phyloP scores from a whole-genome alignment of 345 rosid genomes.

The Noccaea bulbosa region DNA sequence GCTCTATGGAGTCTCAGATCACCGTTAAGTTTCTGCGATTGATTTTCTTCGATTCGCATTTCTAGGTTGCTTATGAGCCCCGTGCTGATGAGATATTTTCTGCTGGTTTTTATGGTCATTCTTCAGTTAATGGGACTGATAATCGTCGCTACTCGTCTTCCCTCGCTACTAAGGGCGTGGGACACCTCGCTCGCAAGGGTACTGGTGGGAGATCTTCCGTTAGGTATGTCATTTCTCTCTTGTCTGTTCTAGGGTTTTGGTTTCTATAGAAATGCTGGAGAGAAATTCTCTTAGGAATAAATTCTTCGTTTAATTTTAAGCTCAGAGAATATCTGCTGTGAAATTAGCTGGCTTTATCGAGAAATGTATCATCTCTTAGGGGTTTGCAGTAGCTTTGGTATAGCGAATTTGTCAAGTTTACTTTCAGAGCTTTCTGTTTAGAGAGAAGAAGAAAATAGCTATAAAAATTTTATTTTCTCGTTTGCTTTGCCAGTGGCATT shows the following conservation, averaged over 20 bases:
- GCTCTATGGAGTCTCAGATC: constrained; percentile 56
- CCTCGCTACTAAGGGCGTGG: constrained; percentile 67
- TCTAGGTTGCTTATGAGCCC: constrained; percentile 25
- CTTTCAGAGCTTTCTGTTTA: constrained; percentile 1
- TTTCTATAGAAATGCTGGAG: constrained; percentile 12
- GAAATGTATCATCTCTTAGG: constrained; percentile 17
- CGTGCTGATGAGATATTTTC: constrained; percentile 4
- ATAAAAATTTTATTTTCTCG: background rate
- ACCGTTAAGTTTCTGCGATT: constrained; percentile 49
- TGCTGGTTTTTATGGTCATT: background rate
- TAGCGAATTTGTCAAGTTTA: background rate
- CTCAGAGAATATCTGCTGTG: background rate
- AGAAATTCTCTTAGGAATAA: background rate
- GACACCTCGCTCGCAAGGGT: constrained; percentile 93
- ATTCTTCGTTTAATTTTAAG: constrained; percentile 7
- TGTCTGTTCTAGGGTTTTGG: background rate
- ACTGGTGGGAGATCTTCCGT: constrained; percentile 99
- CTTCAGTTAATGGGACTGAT: constrained; percentile 63
- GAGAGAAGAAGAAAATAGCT: no score
- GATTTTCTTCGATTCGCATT: constrained; percentile 1
- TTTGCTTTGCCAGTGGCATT: constrained; percentile 68
- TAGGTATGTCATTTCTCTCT: constrained; percentile 51
- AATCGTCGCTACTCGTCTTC: constrained; percentile 68
- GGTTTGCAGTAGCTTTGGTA: background rate
- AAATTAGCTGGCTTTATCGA: background rate